Conservation (phyloP, 1,284 basidiomycete genomes). For the Taiwanofungus camphoratus region DNA sequence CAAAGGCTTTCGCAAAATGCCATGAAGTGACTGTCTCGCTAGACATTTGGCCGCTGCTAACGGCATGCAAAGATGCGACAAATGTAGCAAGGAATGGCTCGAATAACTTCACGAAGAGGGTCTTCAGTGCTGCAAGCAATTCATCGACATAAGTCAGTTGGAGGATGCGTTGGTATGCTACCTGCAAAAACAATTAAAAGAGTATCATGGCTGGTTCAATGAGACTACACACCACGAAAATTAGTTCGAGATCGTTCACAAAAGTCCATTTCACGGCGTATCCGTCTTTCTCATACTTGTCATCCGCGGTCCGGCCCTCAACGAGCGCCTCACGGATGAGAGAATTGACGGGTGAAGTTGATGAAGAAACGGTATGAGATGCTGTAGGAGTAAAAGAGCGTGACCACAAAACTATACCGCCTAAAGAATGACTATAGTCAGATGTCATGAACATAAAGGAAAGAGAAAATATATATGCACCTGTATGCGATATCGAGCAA, state of each 20-base stretch:
- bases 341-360: conserved; percentile 83
- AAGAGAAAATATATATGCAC: conserved; percentile 31
- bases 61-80: conserved; percentile 71
- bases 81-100: conserved; percentile 78
- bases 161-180: conserved; percentile 95
- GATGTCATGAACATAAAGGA: neutral
- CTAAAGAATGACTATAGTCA: conserved; percentile 34
- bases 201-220: conserved; percentile 3
- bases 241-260: conserved; percentile 88
- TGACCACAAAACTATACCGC: conserved; percentile 90
- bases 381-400: conserved; percentile 87
- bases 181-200: conserved; percentile 40
- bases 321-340: conserved; percentile 89
- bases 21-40: conserved; percentile 40
- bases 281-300: conserved; percentile 86
- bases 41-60: conserved; percentile 39
- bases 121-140: conserved; percentile 74
- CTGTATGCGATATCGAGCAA: conserved; percentile 88
- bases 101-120: conserved; percentile 82
- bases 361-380: conserved; percentile 63
- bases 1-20: conserved; percentile 69
- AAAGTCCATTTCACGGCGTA: conserved; percentile 92
- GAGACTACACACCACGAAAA: conserved; percentile 75
- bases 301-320: conserved; percentile 72
- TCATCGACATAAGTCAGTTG: conserved; percentile 94